These are phyloP conservation scores for Coemansia biformis DNA, from an alignment of 192 early-diverging fungal species.

Conservation along the genomic window DNA sequence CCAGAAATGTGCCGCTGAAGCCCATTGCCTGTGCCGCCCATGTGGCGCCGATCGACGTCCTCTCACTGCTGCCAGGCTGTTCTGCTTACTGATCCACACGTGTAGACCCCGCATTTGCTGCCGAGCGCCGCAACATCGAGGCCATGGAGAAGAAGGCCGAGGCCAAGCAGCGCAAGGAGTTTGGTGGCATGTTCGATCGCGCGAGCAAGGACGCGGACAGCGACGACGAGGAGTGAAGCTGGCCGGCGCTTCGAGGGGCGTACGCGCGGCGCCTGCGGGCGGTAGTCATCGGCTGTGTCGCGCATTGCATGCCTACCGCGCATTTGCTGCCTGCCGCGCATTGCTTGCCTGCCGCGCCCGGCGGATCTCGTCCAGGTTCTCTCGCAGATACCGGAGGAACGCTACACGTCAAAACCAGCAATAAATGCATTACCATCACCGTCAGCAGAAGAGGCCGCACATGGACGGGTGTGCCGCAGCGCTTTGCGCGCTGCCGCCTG, in stretches of 20 bases:
- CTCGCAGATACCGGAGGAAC: slow-evolving; percentile 13
- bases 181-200: slow-evolving; percentile 48
- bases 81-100: not conserved
- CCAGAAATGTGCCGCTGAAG: too few relatives aligned
- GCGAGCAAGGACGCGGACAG: slow-evolving; percentile 9
- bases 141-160: slow-evolving; percentile 34
- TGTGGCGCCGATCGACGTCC: too few relatives aligned
- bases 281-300: too few relatives aligned
- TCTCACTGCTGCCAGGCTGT: not conserved
- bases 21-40: too few relatives aligned
- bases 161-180: slow-evolving; percentile 38
- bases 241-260: too few relatives aligned
- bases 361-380: slow-evolving; percentile 10
- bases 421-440: not conserved
- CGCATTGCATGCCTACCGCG: not conserved
- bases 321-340: too few relatives aligned
- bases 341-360: slow-evolving; percentile 4
- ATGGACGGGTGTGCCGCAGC: too few relatives aligned
- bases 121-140: slow-evolving; percentile 34
- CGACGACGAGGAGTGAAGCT: too few relatives aligned
- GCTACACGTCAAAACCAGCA: slow-evolving; percentile 5
- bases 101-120: slow-evolving; percentile 23
- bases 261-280: too few relatives aligned
- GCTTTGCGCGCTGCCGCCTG: too few relatives aligned
- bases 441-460: not conserved